Evolutionary conservation across 1,284 basidiomycete species (phyloP), one percentile per base, ranked within the genome.

Genomic region (Cystobasidium sp.): DNA sequence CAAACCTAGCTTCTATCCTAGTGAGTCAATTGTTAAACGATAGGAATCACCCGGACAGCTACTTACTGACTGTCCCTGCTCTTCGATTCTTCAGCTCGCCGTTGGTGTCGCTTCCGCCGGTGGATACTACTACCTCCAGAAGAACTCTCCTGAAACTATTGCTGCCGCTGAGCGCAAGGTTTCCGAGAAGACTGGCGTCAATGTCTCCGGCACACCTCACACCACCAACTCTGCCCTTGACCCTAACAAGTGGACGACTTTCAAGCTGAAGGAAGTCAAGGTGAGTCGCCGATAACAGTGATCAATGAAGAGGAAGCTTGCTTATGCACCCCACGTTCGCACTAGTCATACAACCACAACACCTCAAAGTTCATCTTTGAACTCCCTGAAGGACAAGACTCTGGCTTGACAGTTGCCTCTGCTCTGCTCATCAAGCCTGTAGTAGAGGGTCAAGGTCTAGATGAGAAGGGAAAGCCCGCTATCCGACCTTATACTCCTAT

Each of bases 391-490:
- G 88, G 89, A 76, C 87, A 91, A 76, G 89, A 90, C 3, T 90
- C 92, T 7, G 86, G 92, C 41, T 85, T 94, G 41, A 90, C 91
- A 16, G 87, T 93, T 62, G 81, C 86, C 44, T 84, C 88, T 84
- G 83, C 90, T 24, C 78, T 88, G 22, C 77, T 87, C 61, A 81
- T 86, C 77, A 85, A 85, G 80, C 82, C 85, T 6, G 83, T 83
- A 8, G 82, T 82, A 20, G 84, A 84, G 14, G 81, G 81, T 31
- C 81, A 82, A 70, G 81, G 85, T 75, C 82, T 84, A 75, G 86
- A 92, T 82, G 87, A 86, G 81, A 93, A 95, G 80, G 94, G 92
- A 79, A 95, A 94, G 80, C 91, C 92, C 65, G 88, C 95, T 81
- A 88, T 93, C 78, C 88, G 94, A 75, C 86, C 82, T 59, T 85